Evolutionary conservation across 176 grass and related monocot species (phyloP), one percentile per base, ranked within the genome.

Genomic region (Olyra latifolia): DNA sequence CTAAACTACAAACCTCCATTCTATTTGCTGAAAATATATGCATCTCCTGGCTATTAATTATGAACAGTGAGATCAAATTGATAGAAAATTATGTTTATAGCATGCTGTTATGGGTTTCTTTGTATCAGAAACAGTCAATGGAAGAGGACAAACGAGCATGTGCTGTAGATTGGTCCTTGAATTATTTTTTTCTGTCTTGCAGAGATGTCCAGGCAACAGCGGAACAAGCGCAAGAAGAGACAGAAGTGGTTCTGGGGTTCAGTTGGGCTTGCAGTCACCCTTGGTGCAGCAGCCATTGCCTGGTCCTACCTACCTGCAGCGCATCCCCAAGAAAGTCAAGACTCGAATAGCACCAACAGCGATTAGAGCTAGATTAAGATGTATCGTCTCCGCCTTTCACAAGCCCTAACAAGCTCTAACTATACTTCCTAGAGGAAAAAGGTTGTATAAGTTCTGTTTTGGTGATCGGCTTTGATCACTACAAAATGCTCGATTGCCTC

Each of bases 181-280:
- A 32, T 80, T 66, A 4, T 50, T 71, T 62, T 14, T 20, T 62
- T 55, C 0, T 11, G 53, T 3, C 62, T 45, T 91, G 84, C 84
- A 99, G 97, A 96, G 84, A 77, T 96, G 88, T 86, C 91, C 43
- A 84, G 96, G 76, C 93, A 95, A 86, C 83, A 91, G 17, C 65
- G 88, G 14, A 82, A 88, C 54, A 90, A 54, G 40, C 93, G 79
- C 20, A 99, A 91, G 87, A 88, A 76, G 19, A 72, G 79, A 78
- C 93, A 99, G 62, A 99, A 90, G 76, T 99, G 93, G 97, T 71
- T 99, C 86, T 99, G 92, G 90, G 79, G 90, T 54, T 96, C 97
- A 54, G 77, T 99, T 56, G 87, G 97, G 17, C 84, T 99, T 82
- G 97, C 91, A 16, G 85, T 90, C 49, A 93, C 97, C 17, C 61